Evolutionary conservation across 2,329 filamentous ascomycete species (phyloP).

Genomic region (Xylariaceae sp.): DNA sequence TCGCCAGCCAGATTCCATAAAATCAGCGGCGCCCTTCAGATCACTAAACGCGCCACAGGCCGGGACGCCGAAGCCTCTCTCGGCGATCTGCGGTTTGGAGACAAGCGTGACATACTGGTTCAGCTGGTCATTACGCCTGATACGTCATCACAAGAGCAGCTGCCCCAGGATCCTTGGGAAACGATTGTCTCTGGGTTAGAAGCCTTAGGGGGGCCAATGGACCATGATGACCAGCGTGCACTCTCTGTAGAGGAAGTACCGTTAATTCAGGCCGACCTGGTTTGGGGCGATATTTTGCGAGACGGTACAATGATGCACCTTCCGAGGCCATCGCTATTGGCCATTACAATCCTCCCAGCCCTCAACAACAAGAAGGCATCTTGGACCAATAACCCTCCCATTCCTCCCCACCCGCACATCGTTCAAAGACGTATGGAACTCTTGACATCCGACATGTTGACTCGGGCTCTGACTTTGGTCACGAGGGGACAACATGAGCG

Average conservation of each 20-base stretch:
- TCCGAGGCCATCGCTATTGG: slow-evolving; percentile 83
- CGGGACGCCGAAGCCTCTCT: slow-evolving; percentile 90
- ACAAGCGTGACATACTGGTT: slow-evolving; percentile 90
- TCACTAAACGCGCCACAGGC: slow-evolving; percentile 92
- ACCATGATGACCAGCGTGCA: slow-evolving; percentile 79
- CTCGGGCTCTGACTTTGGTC: slow-evolving; percentile 84
- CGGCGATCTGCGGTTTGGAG: slow-evolving; percentile 89
- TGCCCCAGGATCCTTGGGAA: slow-evolving; percentile 95
- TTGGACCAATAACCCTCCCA: slow-evolving; percentile 69
- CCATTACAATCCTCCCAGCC: slow-evolving; percentile 91
- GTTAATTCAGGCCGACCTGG: slow-evolving; percentile 89
- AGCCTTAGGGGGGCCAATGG: slow-evolving; percentile 82
- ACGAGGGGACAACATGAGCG: slow-evolving; percentile 90
- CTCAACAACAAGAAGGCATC: slow-evolving; percentile 60
- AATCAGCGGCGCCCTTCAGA: slow-evolving; percentile 93
- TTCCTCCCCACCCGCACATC: slow-evolving; percentile 90
- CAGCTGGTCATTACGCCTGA: slow-evolving; percentile 92
- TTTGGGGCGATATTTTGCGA: slow-evolving; percentile 87
- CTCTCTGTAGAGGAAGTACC: slow-evolving; percentile 92
- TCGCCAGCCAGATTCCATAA: slow-evolving; percentile 98
- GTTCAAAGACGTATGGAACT: slow-evolving; percentile 97
- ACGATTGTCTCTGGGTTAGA: slow-evolving; percentile 94
- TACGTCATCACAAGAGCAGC: slow-evolving; percentile 73
- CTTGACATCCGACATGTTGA: slow-evolving; percentile 96
- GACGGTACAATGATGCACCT: slow-evolving; percentile 84